Conservation (phyloP, 2,329 filamentous ascomycete genomes). For the Colletotrichum plurivorum region DNA sequence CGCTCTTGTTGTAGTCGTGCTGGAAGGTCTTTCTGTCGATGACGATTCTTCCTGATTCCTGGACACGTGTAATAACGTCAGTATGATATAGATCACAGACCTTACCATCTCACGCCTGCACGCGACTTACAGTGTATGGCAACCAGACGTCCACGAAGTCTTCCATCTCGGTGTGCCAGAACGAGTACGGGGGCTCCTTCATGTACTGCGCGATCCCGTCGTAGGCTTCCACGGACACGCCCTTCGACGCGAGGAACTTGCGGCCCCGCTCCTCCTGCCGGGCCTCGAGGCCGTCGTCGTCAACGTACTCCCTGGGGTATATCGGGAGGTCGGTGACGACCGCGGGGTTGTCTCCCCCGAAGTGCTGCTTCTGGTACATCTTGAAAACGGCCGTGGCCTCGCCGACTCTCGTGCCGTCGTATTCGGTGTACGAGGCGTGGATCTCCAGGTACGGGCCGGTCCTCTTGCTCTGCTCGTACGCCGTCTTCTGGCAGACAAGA, state of each 20-base stretch:
- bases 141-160: neutral
- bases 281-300: constrained; percentile 42
- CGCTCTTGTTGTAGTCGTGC: constrained; percentile 2
- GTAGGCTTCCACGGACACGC: constrained; percentile 42
- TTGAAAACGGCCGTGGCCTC: constrained; percentile 36
- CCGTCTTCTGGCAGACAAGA: constrained; percentile 44
- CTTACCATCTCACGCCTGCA: neutral
- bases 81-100: neutral
- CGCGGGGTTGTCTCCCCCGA: constrained; percentile 45
- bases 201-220: constrained; percentile 46
- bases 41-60: constrained; percentile 8
- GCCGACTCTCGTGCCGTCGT: constrained; percentile 43
- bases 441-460: constrained; percentile 46
- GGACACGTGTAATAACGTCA: neutral
- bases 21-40: constrained; percentile 17
- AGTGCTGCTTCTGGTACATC: constrained; percentile 43
- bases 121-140: constrained; percentile 7
- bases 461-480: constrained; percentile 43
- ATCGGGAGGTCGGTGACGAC: constrained; percentile 44
- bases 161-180: constrained; percentile 37
- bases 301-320: constrained; percentile 44
- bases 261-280: constrained; percentile 43
- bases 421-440: constrained; percentile 45
- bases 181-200: constrained; percentile 44
- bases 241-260: constrained; percentile 34